Conservation (phyloP, 2,329 filamentous ascomycete species). For the Myriangium duriaei region DNA sequence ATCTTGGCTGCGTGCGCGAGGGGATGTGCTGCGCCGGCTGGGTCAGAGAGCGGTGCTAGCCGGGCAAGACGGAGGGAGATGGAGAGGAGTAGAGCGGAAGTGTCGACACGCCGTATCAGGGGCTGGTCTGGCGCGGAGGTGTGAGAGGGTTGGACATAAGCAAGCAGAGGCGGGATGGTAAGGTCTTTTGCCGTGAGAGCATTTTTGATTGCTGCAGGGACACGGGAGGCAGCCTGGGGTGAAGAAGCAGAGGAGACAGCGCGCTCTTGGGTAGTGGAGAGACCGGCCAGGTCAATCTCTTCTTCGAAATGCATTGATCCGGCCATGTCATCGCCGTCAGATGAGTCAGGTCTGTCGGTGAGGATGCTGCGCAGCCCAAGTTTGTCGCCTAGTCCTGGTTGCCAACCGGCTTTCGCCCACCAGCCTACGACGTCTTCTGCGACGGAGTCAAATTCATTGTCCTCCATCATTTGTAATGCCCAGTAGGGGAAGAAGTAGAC, state of each 20-base stretch:
- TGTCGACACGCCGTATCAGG: conserved; percentile 80
- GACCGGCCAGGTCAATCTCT: conserved; percentile 15
- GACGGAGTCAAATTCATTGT: conserved; percentile 77
- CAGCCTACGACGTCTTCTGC: conserved; percentile 85
- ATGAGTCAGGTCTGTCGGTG: conserved; percentile 25
- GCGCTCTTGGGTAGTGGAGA: conserved; percentile 10
- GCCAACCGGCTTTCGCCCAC: conserved; percentile 94
- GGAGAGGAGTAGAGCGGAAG: conserved; percentile 64
- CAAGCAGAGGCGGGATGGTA: conserved; percentile 60
- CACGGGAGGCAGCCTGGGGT: conserved; percentile 10
- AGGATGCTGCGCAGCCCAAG: conserved; percentile 59
- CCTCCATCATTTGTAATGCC: conserved; percentile 71
- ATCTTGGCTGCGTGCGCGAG: conserved; percentile 72
- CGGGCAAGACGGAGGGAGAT: conserved; percentile 81
- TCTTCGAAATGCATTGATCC: conserved; percentile 15
- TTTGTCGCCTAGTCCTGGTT: conserved; percentile 66
- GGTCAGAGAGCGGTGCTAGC: conserved; percentile 49
- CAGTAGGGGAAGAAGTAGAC: conserved; percentile 90
- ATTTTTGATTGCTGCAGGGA: conserved; percentile 9
- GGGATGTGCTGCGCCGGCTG: conserved; percentile 45
- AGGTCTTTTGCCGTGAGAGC: conserved; percentile 19
- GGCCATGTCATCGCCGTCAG: conserved; percentile 18
- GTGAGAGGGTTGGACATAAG: conserved; percentile 60
- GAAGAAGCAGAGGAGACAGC: conserved; percentile 9
- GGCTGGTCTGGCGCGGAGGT: conserved; percentile 28